These are phyloP conservation scores for Nyctanthes arbortristis DNA, from an alignment of 257 asterid species.

Conservation along the genomic window DNA sequence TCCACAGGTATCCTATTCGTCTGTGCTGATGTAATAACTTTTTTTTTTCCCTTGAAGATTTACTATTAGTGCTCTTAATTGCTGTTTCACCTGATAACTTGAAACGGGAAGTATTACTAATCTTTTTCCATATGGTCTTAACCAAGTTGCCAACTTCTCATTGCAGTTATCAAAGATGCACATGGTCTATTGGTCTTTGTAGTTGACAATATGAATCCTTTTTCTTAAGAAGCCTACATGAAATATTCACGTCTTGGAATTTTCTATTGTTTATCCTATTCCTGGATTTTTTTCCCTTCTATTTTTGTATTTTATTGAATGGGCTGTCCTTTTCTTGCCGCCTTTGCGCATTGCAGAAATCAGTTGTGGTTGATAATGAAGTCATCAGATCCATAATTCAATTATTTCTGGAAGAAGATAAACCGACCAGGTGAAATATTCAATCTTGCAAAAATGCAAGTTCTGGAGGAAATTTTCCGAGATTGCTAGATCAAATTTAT, in stretches of 20 bases:
- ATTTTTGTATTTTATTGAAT: too few species aligned
- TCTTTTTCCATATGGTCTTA: not conserved
- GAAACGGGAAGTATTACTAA: not conserved
- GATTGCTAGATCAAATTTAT: not conserved
- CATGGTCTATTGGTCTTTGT: not conserved
- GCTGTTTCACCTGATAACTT: not conserved
- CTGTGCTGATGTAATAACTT: slow-evolving; percentile 4
- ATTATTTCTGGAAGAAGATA: slow-evolving; percentile 85
- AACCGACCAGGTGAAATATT: slow-evolving; percentile 37
- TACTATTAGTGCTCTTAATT: not conserved
- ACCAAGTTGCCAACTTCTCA: not conserved
- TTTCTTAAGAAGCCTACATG: not conserved
- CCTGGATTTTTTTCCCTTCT: not conserved
- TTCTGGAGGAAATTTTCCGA: not conserved
- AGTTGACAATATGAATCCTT: not conserved
- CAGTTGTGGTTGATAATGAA: slow-evolving; percentile 54
- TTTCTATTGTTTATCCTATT: not conserved
- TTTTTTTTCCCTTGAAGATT: not conserved
- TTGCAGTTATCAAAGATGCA: not conserved
- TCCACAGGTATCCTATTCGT: slow-evolving; percentile 65
- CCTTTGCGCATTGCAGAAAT: slow-evolving; percentile 37
- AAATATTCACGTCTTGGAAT: not conserved
- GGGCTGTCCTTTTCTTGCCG: not conserved
- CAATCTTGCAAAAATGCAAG: slow-evolving; percentile 1
- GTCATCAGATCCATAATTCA: slow-evolving; percentile 81